These are phyloP conservation scores for Mucuna pruriens DNA, from an alignment of 306 rosid genomes.

Conservation along the genomic window DNA sequence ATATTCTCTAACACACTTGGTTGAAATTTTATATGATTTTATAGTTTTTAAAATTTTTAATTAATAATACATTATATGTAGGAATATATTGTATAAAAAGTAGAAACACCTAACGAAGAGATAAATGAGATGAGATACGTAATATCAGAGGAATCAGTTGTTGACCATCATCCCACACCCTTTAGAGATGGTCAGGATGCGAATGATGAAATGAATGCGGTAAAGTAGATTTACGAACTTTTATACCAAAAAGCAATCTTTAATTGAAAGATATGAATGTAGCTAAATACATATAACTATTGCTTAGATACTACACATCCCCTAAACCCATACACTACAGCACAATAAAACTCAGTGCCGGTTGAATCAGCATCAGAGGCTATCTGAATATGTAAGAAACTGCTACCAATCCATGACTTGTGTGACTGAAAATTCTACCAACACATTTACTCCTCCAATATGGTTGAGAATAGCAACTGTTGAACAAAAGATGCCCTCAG, in stretches of 20 bases:
- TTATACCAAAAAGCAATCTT: neutral
- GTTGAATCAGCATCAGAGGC: conserved; percentile 38
- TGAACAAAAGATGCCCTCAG: conserved; percentile 73
- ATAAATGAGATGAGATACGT: neutral
- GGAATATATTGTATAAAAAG: too few species aligned
- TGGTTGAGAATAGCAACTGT: conserved; percentile 66
- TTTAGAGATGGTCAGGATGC: neutral
- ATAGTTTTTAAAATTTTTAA: too few species aligned
- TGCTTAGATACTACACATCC: conserved; percentile 39
- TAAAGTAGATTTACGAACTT: neutral
- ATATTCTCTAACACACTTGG: too few species aligned
- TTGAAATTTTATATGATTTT: too few species aligned
- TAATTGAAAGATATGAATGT: conserved; percentile 15
- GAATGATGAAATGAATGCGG: neutral
- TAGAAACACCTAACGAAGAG: neutral
- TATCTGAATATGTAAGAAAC: conserved; percentile 34
- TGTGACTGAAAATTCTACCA: conserved; percentile 8
- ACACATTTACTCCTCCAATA: conserved; percentile 48
- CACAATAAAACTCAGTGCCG: conserved; percentile 40
- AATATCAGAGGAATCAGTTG: neutral
- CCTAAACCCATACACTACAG: conserved; percentile 50
- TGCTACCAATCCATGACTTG: conserved; percentile 41
- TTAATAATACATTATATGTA: too few species aligned
- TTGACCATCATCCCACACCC: neutral
- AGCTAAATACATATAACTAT: conserved; percentile 19